Base-by-base conservation (phyloP, 768 basidiomycete species). In the Boletus huronensis region DNA sequence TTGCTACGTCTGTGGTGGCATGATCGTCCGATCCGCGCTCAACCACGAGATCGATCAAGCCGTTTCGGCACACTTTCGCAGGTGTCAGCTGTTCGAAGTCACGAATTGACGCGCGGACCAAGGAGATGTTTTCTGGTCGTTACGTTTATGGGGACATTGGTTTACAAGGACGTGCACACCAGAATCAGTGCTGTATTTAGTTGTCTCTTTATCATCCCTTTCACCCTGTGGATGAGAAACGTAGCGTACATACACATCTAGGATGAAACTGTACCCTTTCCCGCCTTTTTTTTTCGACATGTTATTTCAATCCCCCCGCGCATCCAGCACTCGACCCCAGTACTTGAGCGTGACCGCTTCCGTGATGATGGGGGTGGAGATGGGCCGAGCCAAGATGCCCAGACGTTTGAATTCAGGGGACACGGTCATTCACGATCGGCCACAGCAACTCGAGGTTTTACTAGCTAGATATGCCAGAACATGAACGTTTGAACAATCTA, bases 1-100 rank as follows among this genome's bases (percentile, higher is more conserved):
- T 59, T 83, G 81, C 57, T 82, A 83, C 54, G 29, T 64, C 17
- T 83, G 82, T 50, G 81, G 81, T 16, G 64, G 65, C 13, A 60
- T 73, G 42, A 83, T 83, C 51, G 72, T 79, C 40, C 70, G 64
- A 26, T 76, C 75, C 0, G 73, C 71, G 2, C 52, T 71, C 34
- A 60, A 53, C 32, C 29, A 57, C 3, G 74, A 75, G n/a, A 65
- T 77, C 32, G 41, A 48, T 5, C 39, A 52, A 0, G 70, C 70
- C 0, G 61, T 73, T 14, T 60, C 68, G 2, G 54, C 35, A 6
- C 77, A 78, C 57, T 79, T 67, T 58, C 36, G 43, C 5, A 61
- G 56, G 25, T 77, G 76, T 44, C 50, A 38, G 29, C 46, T 78
- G 42, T 75, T 77, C 14, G 73, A 74, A 25, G 66, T 66, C 17